A percentile compares a stretch with the other conserved stretches of the same genome.
These are phyloP conservation scores for Wallacemonas sp. DNA, from an alignment of 208 protist species.

Conservation along the genomic window DNA sequence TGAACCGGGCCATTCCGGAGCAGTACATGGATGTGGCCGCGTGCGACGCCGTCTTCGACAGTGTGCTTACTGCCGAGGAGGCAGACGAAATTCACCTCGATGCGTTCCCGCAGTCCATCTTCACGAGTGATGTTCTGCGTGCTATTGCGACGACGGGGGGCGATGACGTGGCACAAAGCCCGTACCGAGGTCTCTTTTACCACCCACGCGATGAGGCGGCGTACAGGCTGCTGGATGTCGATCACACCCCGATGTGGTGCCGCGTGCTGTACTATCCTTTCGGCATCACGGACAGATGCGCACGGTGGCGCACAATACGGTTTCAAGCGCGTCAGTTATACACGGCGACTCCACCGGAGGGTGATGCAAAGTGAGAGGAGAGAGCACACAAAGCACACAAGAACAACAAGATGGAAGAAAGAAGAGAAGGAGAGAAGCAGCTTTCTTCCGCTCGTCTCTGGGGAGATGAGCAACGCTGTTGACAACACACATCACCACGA, in stretches of 20 bases:
- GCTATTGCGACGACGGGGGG: neutral
- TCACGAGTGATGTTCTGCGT: conserved; percentile 11
- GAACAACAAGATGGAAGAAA: too few species aligned
- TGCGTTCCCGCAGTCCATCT: conserved; percentile 23
- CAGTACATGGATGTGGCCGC: conserved; percentile 53
- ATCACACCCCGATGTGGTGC: conserved; percentile 64
- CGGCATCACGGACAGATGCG: conserved; percentile 50
- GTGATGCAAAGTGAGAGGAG: neutral
- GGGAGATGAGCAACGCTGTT: too few species aligned
- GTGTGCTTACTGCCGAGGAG: conserved; percentile 5
- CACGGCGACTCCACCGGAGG: neutral
- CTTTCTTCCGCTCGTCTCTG: too few species aligned
- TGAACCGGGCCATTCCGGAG: conserved; percentile 41
- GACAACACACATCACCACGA: too few species aligned
- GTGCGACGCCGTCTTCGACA: conserved; percentile 61
- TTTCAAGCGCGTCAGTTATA: conserved; percentile 18
- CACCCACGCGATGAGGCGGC: conserved; percentile 13
- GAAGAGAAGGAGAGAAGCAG: neutral
- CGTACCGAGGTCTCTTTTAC: conserved; percentile 17
- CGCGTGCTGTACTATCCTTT: conserved; percentile 71
- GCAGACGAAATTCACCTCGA: conserved; percentile 10
- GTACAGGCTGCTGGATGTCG: conserved; percentile 47
- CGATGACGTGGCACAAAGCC: neutral
- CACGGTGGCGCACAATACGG: conserved; percentile 36
- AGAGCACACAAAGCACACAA: too few species aligned